These are phyloP conservation scores for Taiozyma sp. DNA, from an alignment of 1,139 yeast species.

Conservation along the genomic window DNA sequence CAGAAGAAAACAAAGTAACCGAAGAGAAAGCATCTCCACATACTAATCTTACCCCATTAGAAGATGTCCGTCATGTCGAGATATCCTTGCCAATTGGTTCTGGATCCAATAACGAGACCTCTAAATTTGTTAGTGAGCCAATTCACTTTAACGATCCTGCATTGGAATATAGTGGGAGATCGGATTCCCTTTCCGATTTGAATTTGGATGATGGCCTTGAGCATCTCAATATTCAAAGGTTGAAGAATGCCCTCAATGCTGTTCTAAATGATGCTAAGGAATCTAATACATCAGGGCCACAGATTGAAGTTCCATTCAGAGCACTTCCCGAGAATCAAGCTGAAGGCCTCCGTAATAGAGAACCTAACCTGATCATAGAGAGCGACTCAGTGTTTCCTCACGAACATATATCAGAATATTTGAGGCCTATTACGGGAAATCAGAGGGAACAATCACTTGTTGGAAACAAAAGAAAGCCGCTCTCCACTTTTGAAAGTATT, in stretches of 20 bases:
- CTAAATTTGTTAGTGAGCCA: neutral
- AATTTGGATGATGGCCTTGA: slow-evolving; percentile 2
- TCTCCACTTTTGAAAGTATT: neutral
- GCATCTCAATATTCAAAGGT: slow-evolving; percentile 5
- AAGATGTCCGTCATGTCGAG: neutral
- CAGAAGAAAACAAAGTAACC: neutral
- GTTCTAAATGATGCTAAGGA: neutral
- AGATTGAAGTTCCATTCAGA: neutral
- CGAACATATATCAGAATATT: neutral
- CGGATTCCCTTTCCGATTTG: neutral
- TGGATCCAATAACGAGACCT: neutral
- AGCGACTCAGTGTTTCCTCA: neutral
- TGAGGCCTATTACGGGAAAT: neutral
- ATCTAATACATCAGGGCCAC: neutral
- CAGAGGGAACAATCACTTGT: neutral
- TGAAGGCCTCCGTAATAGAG: neutral
- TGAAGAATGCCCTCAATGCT: slow-evolving; percentile 2
- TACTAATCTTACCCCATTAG: too few species aligned
- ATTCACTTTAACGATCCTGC: neutral
- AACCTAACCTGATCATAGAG: neutral
- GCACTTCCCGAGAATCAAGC: neutral
- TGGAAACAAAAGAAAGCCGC: neutral
- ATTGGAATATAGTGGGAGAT: neutral
- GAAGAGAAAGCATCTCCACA: neutral
- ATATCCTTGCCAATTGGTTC: neutral